Conservation (phyloP, 768 basidiomycete species). For the Mycena rebaudengoi region DNA sequence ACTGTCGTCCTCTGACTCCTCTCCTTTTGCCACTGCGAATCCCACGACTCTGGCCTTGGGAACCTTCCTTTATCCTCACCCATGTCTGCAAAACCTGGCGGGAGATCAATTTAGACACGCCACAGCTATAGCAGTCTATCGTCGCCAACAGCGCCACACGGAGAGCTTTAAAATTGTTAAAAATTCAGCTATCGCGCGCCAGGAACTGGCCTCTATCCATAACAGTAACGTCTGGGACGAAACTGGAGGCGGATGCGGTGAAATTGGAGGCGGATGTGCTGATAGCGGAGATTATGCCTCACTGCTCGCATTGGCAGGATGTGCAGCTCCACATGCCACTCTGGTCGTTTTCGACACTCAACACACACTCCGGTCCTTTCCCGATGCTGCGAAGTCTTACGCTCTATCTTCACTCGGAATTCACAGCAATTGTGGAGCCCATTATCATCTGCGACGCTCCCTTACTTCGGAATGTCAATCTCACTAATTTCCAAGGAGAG, state of each 20-base stretch:
- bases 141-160: not conserved
- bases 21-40: too few relatives aligned
- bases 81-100: not conserved
- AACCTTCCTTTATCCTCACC: not conserved
- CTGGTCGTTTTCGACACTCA: not conserved
- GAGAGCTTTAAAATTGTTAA: not conserved
- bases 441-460: not conserved
- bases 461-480: not conserved
- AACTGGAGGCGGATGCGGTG: too few relatives aligned
- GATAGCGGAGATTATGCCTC: not conserved
- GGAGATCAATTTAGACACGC: not conserved
- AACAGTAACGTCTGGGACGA: not conserved
- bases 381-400: not conserved
- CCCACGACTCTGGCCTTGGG: too few relatives aligned
- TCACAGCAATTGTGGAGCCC: too few relatives aligned
- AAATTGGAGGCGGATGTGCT: not conserved
- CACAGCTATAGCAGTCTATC: not conserved
- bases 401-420: not conserved
- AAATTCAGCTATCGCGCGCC: not conserved
- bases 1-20: too few relatives aligned
- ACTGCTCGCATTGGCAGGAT: not conserved
- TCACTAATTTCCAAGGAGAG: not conserved
- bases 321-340: not conserved
- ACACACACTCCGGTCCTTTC: not conserved
- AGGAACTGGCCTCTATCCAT: not conserved